Base-by-base conservation (phyloP, 2,329 filamentous ascomycete genomes). In the Calonectria hawksworthii region DNA sequence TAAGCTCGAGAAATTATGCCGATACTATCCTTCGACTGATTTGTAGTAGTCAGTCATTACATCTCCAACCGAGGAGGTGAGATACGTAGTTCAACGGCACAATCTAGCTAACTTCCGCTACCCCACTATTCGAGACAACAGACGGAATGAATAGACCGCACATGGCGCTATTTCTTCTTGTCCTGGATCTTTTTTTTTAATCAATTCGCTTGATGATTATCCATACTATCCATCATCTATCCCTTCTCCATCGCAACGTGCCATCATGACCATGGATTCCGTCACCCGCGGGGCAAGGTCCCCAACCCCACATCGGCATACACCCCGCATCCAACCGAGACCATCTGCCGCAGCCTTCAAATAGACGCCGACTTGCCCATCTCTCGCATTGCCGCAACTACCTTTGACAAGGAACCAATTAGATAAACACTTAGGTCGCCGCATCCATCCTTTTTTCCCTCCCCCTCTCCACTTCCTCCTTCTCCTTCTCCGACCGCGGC, bases 301-400 rank as follows among this genome's bases (percentile, higher is more conserved):
- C 21, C n/a, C 30, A 21, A 34, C 16, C 54, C 54, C 54, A 38
- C 56, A 63, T 63, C 56, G 56, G 56, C 56, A 28, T 41, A 28
- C 56, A 63, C 56, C 56, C 56, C 56, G 56, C 56, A 63, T 63
- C 56, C 56, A 63, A 28, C 56, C 56, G 56, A 63, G 56, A 63
- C 13, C 56, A 41, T 41, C 13, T 23, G 32, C 64, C 64, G 30
- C 64, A n/a, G 18, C 64, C 50, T 51, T 38, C 54, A 63, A 63
- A 41, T 63, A 63, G 36, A 18, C 56, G 26, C 32, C 36, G 34
- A 18, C 21, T 1, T 59, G 54, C 32, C 32, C 32, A 5, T 59
- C 34, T 13, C 32, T 26, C n/a, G 30, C 54, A 36, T 34, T 61
- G 32, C 56, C 23, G 7, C 36, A 26, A 28, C 8, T 14, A 21